Evolutionary conservation across 2,329 filamentous ascomycete genomes (phyloP).

Genomic region (Aspergillus sp.): DNA sequence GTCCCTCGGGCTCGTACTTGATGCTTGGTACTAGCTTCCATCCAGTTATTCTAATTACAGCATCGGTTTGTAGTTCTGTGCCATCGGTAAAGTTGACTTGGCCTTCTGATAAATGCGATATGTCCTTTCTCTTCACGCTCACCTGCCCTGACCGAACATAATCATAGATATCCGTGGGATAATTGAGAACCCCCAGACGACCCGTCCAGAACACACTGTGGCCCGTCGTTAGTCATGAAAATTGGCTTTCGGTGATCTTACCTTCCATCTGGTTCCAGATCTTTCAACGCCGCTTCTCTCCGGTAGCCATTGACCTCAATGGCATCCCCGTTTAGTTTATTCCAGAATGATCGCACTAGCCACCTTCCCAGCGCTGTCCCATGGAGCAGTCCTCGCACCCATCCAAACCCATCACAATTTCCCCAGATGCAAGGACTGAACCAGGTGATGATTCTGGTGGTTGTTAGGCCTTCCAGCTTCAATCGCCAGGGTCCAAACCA

Average conservation of each 20-base stretch:
- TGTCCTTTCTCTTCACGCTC: conserved; percentile 8
- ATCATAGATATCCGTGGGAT: conserved; percentile 10
- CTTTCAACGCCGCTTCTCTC: not conserved
- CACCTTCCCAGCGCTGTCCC: conserved; percentile 1
- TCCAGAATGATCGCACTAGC: conserved; percentile 5
- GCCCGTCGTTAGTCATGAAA: not conserved
- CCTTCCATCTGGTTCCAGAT: conserved; percentile 7
- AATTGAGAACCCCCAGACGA: conserved; percentile 11
- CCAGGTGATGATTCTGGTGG: not conserved
- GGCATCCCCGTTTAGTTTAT: conserved; percentile 5
- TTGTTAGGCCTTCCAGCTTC: not conserved
- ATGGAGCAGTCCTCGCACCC: conserved; percentile 1
- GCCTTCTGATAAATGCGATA: conserved; percentile 8
- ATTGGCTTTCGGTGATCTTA: not conserved
- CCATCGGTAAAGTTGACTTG: conserved; percentile 4
- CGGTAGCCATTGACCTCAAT: conserved; percentile 6
- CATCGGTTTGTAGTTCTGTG: conserved; percentile 4
- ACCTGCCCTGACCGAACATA: conserved; percentile 12
- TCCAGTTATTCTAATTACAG: conserved; percentile 7
- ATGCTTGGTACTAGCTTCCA: conserved; percentile 5
- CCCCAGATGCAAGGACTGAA: conserved; percentile 11
- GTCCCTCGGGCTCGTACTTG: conserved; percentile 3
- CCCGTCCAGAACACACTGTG: conserved; percentile 13
- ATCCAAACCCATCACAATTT: not conserved
- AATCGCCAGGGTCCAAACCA: not conserved